These are phyloP conservation scores for Fusarium domesticum DNA, from an alignment of 2,329 filamentous ascomycete species.

Conservation along the genomic window DNA sequence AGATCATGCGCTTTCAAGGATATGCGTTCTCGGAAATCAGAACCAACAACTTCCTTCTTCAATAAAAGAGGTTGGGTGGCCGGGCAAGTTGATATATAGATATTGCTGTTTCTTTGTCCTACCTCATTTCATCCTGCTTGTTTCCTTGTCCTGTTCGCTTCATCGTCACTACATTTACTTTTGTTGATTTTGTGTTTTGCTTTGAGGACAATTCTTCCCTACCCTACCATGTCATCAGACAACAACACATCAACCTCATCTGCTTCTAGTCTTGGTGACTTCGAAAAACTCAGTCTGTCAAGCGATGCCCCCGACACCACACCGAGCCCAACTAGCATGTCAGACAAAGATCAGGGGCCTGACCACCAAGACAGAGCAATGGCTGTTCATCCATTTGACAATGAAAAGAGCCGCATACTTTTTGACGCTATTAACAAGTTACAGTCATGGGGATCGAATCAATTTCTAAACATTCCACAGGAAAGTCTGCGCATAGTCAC, in stretches of 20 bases:
- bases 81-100: too few species aligned
- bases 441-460: neutral
- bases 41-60: too few species aligned
- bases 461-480: neutral
- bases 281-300: neutral
- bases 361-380: neutral
- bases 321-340: neutral
- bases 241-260: neutral
- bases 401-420: neutral
- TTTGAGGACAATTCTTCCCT: too few species aligned
- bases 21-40: neutral
- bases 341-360: neutral
- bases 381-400: neutral
- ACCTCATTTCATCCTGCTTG: too few species aligned
- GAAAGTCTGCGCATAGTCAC: neutral
- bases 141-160: too few species aligned
- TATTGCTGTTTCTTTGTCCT: too few species aligned
- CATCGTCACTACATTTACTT: too few species aligned
- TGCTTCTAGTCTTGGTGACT: neutral
- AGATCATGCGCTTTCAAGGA: neutral
- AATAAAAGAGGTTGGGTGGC: too few species aligned
- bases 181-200: too few species aligned
- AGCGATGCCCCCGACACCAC: neutral
- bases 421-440: neutral
- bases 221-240: neutral